A percentile compares a stretch with the other conserved stretches of the same genome.
Conservation (phyloP, 768 basidiomycete genomes). For the Phanerodontia chrysosporium region DNA sequence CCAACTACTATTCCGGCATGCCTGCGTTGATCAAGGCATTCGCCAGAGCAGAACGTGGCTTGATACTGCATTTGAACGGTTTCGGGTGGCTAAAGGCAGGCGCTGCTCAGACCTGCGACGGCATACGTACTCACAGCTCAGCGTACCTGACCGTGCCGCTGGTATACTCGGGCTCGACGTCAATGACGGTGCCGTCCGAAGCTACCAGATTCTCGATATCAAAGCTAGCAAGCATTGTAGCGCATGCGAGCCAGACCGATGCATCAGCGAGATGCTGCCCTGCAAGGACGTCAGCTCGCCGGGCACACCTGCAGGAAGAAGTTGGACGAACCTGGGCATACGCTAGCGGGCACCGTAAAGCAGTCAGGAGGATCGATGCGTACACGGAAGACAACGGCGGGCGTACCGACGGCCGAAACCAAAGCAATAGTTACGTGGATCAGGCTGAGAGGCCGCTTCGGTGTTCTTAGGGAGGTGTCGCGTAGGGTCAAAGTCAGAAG, state of each 20-base stretch:
- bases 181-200: slow-evolving; percentile 23
- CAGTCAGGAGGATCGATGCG: background rate
- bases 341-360: background rate
- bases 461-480: slow-evolving; percentile 11
- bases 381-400: background rate
- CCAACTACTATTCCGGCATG: no score
- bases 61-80: slow-evolving; percentile 4
- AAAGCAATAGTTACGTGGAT: slow-evolving; percentile 4
- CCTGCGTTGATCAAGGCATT: no score
- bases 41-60: no score
- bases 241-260: slow-evolving; percentile 25
- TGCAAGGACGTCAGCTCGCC: background rate
- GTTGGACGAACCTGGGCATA: slow-evolving; percentile 5
- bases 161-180: slow-evolving; percentile 22
- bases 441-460: slow-evolving; percentile 16
- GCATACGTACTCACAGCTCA: background rate
- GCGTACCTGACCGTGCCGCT: slow-evolving; percentile 25
- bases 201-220: slow-evolving; percentile 25
- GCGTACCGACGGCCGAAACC: slow-evolving; percentile 16
- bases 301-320: background rate
- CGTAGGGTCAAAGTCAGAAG: slow-evolving; percentile 18
- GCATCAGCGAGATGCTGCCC: slow-evolving; percentile 27
- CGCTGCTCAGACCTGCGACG: background rate
- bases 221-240: slow-evolving; percentile 28
- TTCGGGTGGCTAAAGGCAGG: slow-evolving; percentile 1